Base-by-base conservation (phyloP, 2,329 filamentous ascomycete species). In the Aspergillus calidoustus region DNA sequence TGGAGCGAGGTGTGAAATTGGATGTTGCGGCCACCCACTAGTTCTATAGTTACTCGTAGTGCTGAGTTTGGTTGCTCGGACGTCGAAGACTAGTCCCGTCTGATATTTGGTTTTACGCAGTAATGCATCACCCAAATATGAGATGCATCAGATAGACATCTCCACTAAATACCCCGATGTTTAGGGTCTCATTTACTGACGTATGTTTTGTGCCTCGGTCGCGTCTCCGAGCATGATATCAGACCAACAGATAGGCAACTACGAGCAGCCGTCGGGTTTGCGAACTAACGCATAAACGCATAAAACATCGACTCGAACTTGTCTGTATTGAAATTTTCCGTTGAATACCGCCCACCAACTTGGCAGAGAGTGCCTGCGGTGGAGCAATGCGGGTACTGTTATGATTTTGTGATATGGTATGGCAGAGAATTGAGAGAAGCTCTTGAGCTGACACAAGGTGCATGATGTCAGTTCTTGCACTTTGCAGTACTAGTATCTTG, bases 21-120 rank as follows among this genome's bases (percentile, higher is more conserved):
- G 46, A 43, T 34, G 57, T 23, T 53, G 49, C 43, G 41, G 41
- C 23, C 48, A 23, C 44, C 56, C 50, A 54, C 57, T 59, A 59
- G 57, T 54, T 54, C 41, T 44, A 51, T 52, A 44, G 48, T 28
- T 28, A 7, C 25, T 28, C 25, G 25, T 53, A 53, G 28, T 17
- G 23, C 9, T 49, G 38, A 7, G 11, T 25, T 48, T 30, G 49
- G 57, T 54, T 54, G 49, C 57, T 53, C 41, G 41, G 56, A 52
- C 54, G 44, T 31, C 49, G 23, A 31, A 9, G n/a, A 34, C 30
- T 17, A 25, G 34, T 31, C 25, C 25, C 6, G 13, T 49, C 19
- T 41, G 34, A 15, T 41, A 41, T 41, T 41, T 41, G 34, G 34
- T 41, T 41, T 41, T 41, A 41, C 34, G 11, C 2, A 41, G 17